Evolutionary conservation across 2,329 filamentous ascomycete genomes (phyloP), one percentile per base, ranked within the genome.

Genomic region (Cryoendolithus antarcticus): DNA sequence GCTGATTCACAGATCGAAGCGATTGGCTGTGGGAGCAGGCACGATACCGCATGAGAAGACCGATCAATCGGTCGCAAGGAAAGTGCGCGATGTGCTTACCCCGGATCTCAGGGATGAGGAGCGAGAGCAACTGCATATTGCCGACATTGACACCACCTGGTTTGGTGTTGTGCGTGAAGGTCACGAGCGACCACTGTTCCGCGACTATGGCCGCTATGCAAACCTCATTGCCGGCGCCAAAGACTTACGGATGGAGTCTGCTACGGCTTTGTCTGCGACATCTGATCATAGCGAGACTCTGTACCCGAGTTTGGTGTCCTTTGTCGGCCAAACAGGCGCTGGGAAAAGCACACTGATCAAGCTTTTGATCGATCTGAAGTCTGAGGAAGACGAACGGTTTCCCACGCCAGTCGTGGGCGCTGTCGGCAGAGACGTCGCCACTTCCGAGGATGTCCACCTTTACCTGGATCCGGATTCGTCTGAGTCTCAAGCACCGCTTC

Each of bases 311-410:
- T 44, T 58, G 19, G 53, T 57, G 3, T 58, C 55, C 11, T 58
- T 58, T 44, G 54, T 58, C 35, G 55, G 55, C 27, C 46, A 54
- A 7, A 57, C 55, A 3, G 55, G 55, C 32, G 68, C 66, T 10
- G 69, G 69, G 2, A 71, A 72, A 52, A 70, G 65, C 33, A 68
- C 65, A 2, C 44, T 71, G 15, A 67, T 71, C 45, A 69, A 67
- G 41, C 51, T 71, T 32, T 54, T 71, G 8, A 65, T 71, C 31
- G 54, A 57, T 31, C 49, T 56, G 36, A 62, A 67, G 51, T 57
- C 28, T 55, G 58, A 37, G 33, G 45, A 13, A 40, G 40, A 30
- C n/a, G 31, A 34, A 32, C 19, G 11, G 11, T 48, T 44, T 32
- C 37, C 44, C 3, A 38, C 48, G 3, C 46, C 48, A 4, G 36